A percentile compares a stretch with the other conserved stretches of the same genome.
phyloP scores from a whole-genome alignment of 1,284 basidiomycete genomes.

The Microbotryum lychnidis-dioicae region DNA sequence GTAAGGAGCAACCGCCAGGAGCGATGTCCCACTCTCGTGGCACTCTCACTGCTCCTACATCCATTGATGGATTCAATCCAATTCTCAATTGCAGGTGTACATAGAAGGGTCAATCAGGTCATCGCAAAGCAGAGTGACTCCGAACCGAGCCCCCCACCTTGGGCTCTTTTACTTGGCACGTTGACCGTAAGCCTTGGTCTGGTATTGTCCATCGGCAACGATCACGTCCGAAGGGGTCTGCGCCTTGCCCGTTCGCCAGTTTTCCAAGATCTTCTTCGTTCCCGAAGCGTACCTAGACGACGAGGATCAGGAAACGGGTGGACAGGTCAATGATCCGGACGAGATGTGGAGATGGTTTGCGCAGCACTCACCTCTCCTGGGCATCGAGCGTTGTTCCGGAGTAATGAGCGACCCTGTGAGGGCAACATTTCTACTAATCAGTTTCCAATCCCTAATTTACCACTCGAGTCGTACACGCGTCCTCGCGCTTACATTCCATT shows the following conservation, averaged over 20 bases:
- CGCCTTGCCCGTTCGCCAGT: slow-evolving; percentile 59
- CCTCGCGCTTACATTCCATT: slow-evolving; percentile 27
- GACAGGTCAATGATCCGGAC: too few relatives aligned
- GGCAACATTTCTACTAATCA: background rate
- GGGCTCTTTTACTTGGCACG: background rate
- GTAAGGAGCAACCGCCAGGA: too few relatives aligned
- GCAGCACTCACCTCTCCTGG: slow-evolving; percentile 46
- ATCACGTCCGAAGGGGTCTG: slow-evolving; percentile 79
- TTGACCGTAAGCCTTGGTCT: slow-evolving; percentile 37
- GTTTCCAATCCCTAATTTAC: background rate
- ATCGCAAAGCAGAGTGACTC: too few relatives aligned
- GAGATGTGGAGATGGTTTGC: too few relatives aligned
- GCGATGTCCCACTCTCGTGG: too few relatives aligned
- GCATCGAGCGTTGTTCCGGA: slow-evolving; percentile 81
- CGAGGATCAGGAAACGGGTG: too few relatives aligned
- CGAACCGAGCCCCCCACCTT: too few relatives aligned
- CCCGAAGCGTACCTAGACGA: slow-evolving; percentile 67
- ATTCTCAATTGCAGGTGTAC: too few relatives aligned
- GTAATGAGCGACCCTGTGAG: slow-evolving; percentile 6
- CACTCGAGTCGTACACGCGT: too few relatives aligned
- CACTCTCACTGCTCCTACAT: too few relatives aligned
- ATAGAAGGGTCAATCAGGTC: too few relatives aligned
- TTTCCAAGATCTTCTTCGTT: slow-evolving; percentile 66
- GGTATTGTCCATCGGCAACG: slow-evolving; percentile 39
- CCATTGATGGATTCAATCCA: too few relatives aligned